Evolutionary conservation across 2,329 filamentous ascomycete species (phyloP).

Genomic region (Cordyceps farinosa): DNA sequence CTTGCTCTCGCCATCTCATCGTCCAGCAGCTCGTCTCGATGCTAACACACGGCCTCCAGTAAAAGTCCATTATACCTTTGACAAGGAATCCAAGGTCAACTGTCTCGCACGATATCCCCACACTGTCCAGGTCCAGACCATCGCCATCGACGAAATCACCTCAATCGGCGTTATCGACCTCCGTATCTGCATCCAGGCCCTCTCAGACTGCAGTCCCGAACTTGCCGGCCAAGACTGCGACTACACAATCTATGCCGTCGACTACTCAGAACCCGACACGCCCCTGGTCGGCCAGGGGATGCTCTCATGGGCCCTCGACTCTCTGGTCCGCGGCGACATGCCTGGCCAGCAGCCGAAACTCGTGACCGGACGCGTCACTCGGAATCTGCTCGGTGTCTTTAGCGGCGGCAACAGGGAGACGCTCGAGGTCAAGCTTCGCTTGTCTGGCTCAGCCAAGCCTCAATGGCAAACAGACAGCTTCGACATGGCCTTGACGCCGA

Average conservation of each 20-base stretch:
- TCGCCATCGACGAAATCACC: slow-evolving; percentile 73
- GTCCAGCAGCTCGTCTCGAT: background rate
- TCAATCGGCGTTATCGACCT: slow-evolving; percentile 87
- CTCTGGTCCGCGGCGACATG: slow-evolving; percentile 32
- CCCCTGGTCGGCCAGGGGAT: slow-evolving; percentile 94
- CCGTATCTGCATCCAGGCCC: slow-evolving; percentile 79
- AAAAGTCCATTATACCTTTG: slow-evolving; percentile 96
- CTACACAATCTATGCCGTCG: slow-evolving; percentile 95
- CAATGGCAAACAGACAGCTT: slow-evolving; percentile 29
- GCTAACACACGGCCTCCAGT: slow-evolving; percentile 50
- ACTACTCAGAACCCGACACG: slow-evolving; percentile 92
- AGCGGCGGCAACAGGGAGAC: slow-evolving; percentile 80
- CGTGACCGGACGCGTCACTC: slow-evolving; percentile 86
- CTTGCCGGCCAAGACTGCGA: slow-evolving; percentile 67
- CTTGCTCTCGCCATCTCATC: slow-evolving; percentile 23
- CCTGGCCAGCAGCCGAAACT: slow-evolving; percentile 60
- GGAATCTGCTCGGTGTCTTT: slow-evolving; percentile 80
- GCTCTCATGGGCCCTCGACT: slow-evolving; percentile 74
- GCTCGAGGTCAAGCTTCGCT: slow-evolving; percentile 84
- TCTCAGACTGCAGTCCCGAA: slow-evolving; percentile 78
- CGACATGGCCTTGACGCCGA: slow-evolving; percentile 41
- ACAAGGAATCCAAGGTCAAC: slow-evolving; percentile 81
- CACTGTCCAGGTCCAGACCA: slow-evolving; percentile 72
- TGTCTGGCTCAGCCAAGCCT: slow-evolving; percentile 70
- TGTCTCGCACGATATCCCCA: slow-evolving; percentile 85